A percentile compares a stretch with the other conserved stretches of the same genome.
phyloP scores from a whole-genome alignment of 345 rosid genomes.

The Geranium brycei region DNA sequence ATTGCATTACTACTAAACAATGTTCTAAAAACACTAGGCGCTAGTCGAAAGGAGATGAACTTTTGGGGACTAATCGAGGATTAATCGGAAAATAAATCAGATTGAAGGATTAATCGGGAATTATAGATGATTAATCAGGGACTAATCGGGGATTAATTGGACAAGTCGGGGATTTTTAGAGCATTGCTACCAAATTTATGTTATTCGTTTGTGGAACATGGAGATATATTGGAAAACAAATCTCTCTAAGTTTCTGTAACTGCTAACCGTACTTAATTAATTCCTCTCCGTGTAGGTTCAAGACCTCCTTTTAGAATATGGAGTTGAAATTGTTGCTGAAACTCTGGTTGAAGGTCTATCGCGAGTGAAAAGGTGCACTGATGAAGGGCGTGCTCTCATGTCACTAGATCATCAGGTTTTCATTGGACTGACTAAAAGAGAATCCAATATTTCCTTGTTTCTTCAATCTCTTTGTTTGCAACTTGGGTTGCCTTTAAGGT shows the following conservation, averaged over 20 bases:
- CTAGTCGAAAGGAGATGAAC: too few relatives aligned
- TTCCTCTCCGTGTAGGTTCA: slow-evolving; percentile 40
- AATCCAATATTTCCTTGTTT: background rate
- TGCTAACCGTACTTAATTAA: background rate
- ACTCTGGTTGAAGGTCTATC: slow-evolving; percentile 88
- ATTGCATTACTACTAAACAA: background rate
- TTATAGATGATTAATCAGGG: too few relatives aligned
- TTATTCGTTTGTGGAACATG: background rate
- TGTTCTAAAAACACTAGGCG: too few relatives aligned
- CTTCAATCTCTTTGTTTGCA: background rate
- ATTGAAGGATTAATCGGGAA: too few relatives aligned
- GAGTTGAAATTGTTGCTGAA: slow-evolving; percentile 82
- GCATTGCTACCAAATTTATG: background rate
- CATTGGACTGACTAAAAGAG: too few relatives aligned
- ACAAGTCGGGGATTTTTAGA: too few relatives aligned
- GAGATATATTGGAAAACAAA: too few relatives aligned
- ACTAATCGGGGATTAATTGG: too few relatives aligned
- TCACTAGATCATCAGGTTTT: slow-evolving; percentile 85
- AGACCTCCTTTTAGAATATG: slow-evolving; percentile 60
- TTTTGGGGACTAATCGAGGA: too few relatives aligned
- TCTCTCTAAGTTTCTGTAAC: background rate
- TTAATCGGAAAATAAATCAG: too few relatives aligned
- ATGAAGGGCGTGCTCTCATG: slow-evolving; percentile 97
- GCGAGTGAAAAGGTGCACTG: slow-evolving; percentile 77
- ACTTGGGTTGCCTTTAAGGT: background rate